Evolutionary conservation across 305 asterid genomes (phyloP), one percentile per base, ranked within the genome.

Genomic region (Fraxinus baroniana): DNA sequence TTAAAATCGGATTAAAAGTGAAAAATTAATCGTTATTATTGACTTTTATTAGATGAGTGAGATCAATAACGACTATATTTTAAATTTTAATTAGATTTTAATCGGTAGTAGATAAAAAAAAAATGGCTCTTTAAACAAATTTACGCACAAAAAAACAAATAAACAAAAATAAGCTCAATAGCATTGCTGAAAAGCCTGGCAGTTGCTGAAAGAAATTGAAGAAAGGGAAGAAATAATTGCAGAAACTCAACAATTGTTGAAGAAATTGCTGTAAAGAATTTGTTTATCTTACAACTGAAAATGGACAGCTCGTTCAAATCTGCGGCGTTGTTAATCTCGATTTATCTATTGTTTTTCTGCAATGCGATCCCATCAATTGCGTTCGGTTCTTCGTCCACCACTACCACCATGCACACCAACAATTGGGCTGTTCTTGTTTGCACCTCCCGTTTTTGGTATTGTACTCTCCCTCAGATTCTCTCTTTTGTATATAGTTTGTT

Each of bases 391-490:
- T 86, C 85, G 74, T 86, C 90, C 72, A 81, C 86, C 81, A 72
- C 86, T 74, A 86, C 94, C 83, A 89, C 94, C 20, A 94, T 90
- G 97, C 98, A 94, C 88, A 95, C 99, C 52, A 95, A 95, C 87
- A 94, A 94, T 60, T 95, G 97, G 98, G 99, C 98, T 6, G 89
- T 95, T 35, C 91, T 94, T 82, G 99, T 96, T 74, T 96, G 99
- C 83, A 94, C 99, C 82, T 96, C 99, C 76, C 98, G 98, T 81
- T 96, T 96, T 90, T 94, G 99, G 99, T 95, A 88, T 30, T 66
- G 79, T 71, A 80, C 84, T 80, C 64, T 39, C 81, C 78, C 62
- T 77, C 36, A 7, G 28, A 3, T 73, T 83, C 77, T 17, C 5
- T 28, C 55, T 46, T 66, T 26, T 24, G n/a, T 57, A 15, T 44